Evolutionary conservation across 352 stramenopile species (phyloP).

Genomic region (Phytophthora ramorum): DNA sequence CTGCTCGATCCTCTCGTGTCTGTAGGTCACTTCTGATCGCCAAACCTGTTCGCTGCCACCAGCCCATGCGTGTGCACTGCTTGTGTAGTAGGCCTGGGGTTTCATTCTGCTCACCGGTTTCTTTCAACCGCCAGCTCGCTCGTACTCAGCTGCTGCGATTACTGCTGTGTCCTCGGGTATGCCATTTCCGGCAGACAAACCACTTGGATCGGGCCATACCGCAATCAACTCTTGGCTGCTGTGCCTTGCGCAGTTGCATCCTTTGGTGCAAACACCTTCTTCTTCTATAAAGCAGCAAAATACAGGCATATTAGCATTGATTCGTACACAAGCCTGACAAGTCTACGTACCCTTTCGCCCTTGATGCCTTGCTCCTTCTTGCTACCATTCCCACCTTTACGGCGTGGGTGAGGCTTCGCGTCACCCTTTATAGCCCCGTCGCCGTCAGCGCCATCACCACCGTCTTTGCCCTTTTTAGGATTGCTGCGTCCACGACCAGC

Average conservation of each 20-base stretch:
- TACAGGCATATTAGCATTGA: slow-evolving; percentile 8
- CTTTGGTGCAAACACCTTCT: slow-evolving; percentile 73
- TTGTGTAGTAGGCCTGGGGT: slow-evolving; percentile 4
- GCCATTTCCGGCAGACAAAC: slow-evolving; percentile 15
- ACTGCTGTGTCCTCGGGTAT: slow-evolving; percentile 19
- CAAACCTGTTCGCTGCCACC: slow-evolving; percentile 17
- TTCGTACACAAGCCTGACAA: not conserved
- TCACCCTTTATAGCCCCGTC: slow-evolving; percentile 33
- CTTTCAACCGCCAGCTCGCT: slow-evolving; percentile 26
- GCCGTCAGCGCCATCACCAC: slow-evolving; percentile 20
- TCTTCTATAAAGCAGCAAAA: slow-evolving; percentile 44
- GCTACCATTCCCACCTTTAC: slow-evolving; percentile 30
- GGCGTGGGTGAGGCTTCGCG: slow-evolving; percentile 37
- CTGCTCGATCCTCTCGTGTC: slow-evolving; percentile 17
- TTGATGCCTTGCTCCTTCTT: slow-evolving; percentile 46
- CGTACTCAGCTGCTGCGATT: slow-evolving; percentile 19
- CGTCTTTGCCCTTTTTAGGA: slow-evolving; percentile 46
- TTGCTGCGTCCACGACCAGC: slow-evolving; percentile 39
- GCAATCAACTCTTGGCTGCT: slow-evolving; percentile 44
- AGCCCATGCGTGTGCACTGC: slow-evolving; percentile 13
- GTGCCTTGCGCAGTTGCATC: slow-evolving; percentile 46
- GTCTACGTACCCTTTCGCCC: slow-evolving; percentile 38
- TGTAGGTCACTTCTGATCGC: slow-evolving; percentile 10
- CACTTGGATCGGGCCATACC: slow-evolving; percentile 8
- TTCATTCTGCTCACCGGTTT: slow-evolving; percentile 19